These are phyloP conservation scores for Phycomyces nitens DNA, from an alignment of 192 early-diverging fungal genomes.

Conservation along the genomic window DNA sequence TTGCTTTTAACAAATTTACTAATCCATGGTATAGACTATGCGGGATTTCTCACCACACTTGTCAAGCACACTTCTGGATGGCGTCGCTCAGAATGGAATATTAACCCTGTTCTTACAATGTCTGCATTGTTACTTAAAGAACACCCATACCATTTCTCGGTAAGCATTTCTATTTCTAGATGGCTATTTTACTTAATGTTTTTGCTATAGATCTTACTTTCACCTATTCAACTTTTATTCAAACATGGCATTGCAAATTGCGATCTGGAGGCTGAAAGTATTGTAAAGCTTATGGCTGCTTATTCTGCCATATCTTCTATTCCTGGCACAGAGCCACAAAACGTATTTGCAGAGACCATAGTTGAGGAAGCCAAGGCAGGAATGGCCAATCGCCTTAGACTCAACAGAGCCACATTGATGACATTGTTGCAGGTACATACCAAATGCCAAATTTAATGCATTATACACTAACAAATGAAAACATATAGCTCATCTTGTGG, in stretches of 20 bases:
- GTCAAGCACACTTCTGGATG: slow-evolving; percentile 31
- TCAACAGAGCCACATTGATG: slow-evolving; percentile 38
- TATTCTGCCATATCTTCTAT: slow-evolving; percentile 38
- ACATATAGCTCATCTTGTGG: slow-evolving; percentile 37
- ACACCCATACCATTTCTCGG: slow-evolving; percentile 44
- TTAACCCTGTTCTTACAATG: slow-evolving; percentile 45
- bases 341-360: slow-evolving; percentile 45
- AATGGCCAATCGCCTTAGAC: slow-evolving; percentile 15
- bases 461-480: neutral
- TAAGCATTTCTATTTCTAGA: slow-evolving; percentile 13
- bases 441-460: neutral
- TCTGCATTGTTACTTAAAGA: slow-evolving; percentile 47
- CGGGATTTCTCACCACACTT: slow-evolving; percentile 27
- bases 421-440: slow-evolving; percentile 35
- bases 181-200: slow-evolving; percentile 3
- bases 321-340: slow-evolving; percentile 30
- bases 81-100: slow-evolving; percentile 45
- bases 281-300: slow-evolving; percentile 42
- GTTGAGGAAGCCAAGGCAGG: slow-evolving; percentile 40
- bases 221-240: slow-evolving; percentile 40
- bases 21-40: no score
- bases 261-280: slow-evolving; percentile 34
- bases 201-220: slow-evolving; percentile 28
- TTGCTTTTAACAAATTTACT: no score
- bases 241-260: slow-evolving; percentile 44